Base-by-base conservation (phyloP, 2,329 filamentous ascomycete genomes). In the Monilinia vaccinii-corymbosi region DNA sequence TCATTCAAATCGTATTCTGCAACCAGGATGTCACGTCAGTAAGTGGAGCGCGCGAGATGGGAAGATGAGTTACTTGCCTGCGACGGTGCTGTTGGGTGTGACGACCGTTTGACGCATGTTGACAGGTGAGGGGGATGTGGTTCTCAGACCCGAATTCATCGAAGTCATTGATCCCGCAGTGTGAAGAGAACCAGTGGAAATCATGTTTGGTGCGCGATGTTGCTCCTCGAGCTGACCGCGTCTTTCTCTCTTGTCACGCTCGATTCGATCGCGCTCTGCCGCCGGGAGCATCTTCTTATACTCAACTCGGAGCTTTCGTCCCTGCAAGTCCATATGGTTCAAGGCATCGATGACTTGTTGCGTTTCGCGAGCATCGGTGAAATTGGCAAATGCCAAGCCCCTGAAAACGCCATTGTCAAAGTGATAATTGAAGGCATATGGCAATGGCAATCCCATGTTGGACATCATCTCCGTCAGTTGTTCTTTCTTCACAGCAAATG, bases 201-300 rank as follows among this genome's bases (percentile, higher is more conserved):
- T 86, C 31, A 53, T 51, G 16, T 38, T 52, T 59, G 56, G 56
- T 69, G 77, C 91, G 71, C 92, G 86, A 74, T 99, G 94, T 74
- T 99, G 94, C 75, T 99, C 94, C 74, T 99, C 92, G 14, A 99
- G 81, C 75, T 99, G 94, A 52, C 94, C 94, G 56, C 94, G 86
- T 68, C 94, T 89, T 77, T 97, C 93, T 61, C 94, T 84, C 83
- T 97, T 99, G 75, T 97, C 94, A 7, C 94, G 84, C 74, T 99
- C 94, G 67, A 99, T 97, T 45, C 94, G 84, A 75, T 99, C 94
- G 56, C 94, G 84, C 75, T 97, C 94, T 36, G 92, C 90, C 65
- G 95, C 84, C 0, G 94, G 94, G 6, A 99, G 82, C 94, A 99
- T 97, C 78, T 97, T 97, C 81, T 99, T 99, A 78, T 97, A 99